phyloP scores from a whole-genome alignment of 345 rosid species.

The Passiflora organensis region DNA sequence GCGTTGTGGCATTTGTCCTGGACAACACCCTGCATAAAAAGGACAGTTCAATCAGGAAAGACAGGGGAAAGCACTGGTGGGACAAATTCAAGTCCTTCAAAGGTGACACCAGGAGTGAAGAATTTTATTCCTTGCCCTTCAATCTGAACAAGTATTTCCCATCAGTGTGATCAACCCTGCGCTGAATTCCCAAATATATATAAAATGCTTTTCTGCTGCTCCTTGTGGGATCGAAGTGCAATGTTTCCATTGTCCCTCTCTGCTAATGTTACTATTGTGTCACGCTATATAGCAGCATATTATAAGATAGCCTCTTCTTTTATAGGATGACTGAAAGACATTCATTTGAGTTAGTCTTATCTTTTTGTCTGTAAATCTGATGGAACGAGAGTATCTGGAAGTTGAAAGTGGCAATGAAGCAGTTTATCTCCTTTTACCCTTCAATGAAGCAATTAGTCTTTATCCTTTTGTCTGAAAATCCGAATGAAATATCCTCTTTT shows the following conservation, averaged over 20 bases:
- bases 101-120: conserved; percentile 67
- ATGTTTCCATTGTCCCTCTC: conserved; percentile 2
- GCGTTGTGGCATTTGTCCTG: conserved; percentile 65
- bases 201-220: neutral
- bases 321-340: conserved; percentile 4
- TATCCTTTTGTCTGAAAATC: neutral
- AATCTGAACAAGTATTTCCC: conserved; percentile 89
- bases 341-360: conserved; percentile 9
- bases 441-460: too few species aligned
- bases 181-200: neutral
- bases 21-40: conserved; percentile 65
- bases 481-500: neutral
- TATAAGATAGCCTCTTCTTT: conserved; percentile 10
- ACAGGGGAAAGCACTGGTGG: conserved; percentile 98
- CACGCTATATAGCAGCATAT: conserved; percentile 9
- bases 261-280: neutral
- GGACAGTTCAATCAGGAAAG: conserved; percentile 57
- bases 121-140: conserved; percentile 90
- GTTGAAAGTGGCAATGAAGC: conserved; percentile 5
- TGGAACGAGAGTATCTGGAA: conserved; percentile 1
- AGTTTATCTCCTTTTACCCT: neutral
- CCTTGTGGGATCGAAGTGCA: neutral
- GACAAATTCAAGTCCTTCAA: conserved; percentile 66
- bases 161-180: conserved; percentile 42
- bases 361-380: conserved; percentile 13